Base-by-base conservation (phyloP, 2,329 filamentous ascomycete species). In the Botrytis fragariae region DNA sequence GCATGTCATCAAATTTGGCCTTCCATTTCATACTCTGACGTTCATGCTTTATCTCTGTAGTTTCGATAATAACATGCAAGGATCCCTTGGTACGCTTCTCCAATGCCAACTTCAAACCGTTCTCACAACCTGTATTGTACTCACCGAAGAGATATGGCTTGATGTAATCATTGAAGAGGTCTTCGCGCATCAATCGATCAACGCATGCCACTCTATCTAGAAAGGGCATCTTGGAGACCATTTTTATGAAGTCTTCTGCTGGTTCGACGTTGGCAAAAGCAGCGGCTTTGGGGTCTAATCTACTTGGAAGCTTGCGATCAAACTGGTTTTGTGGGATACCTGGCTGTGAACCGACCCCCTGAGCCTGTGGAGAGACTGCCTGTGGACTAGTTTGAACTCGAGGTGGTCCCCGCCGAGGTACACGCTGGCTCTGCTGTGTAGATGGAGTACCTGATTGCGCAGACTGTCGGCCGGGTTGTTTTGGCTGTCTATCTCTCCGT, bases 221-320 rank as follows among this genome's bases (percentile, higher is more conserved):
- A n/a, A 69, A 18, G 29, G 29, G 18, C 65, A 69, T 42, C 4
- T 14, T 69, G n/a, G n/a, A 57, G 6, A 69, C 4, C 6, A 37
- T 32, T n/a, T 57, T 51, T n/a, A 69, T 32, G 48, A 69, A 69
- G 14, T 57, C 48, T 32, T 22, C 54, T 69, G 65, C 65, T 14
- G 65, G 48, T 3, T 37, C n/a, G 10, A 57, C 18, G 25, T 69
- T 35, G 25, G 65, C 48, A 20, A 69, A 18, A n/a, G 65, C 37
- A 57, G 65, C 51, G 10, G n/a, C 16, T 22, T 20, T n/a, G 9
- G n/a, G 18, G 2, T 14, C 1, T 22, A 69, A 25, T 20, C 48
- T 42, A 57, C 35, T 69, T 32, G 65, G 48, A 69, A 69, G n/a
- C 2, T 7, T 10, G 12, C 48, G 37, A 25, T 57, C n/a, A 32